Evolutionary conservation across 192 early-diverging fungal species (phyloP), one percentile per base, ranked within the genome.

Genomic region (Podila verticillata): DNA sequence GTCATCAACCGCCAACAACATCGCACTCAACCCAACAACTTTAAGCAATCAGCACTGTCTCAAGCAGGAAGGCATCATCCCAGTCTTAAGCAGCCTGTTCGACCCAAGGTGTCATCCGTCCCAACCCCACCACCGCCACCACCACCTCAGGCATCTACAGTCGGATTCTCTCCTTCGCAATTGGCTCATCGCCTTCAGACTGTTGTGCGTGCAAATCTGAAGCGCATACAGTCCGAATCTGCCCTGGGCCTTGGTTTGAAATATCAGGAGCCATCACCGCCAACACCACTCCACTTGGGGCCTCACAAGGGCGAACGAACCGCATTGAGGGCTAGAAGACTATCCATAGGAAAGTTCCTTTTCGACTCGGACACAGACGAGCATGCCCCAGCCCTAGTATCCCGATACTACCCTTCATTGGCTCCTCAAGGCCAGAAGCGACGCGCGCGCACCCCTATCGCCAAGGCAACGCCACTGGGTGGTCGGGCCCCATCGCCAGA

Each of bases 301-400:
- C 39, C 10, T 15, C 15, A 44, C 39, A 44, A 44, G 39, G 2
- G 39, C 13, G 39, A 44, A 44, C 13, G 39, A 28, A 48, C 70
- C 26, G 77, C 77, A 12, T 51, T 72, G 65, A 64, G 77, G 26
- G 77, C 77, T n/a, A 61, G 77, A 59, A 34, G 77, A 36, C 77
- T 80, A 4, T 72, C 77, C 2, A 63, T 80, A 24, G 77, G 77
- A 3, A 67, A 68, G 29, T 68, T 49, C 24, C 56, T 80, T 29
- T 80, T 80, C 32, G 77, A 80, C 13, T 72, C 77, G 5, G 75
- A 80, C 13, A 72, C 77, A 26, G 77, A 79, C 7, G 68, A 80
- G 48, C 48, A 63, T 47, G 5, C 32, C 0, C 68, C 22, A 19
- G 20, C 0, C 56, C 22, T 6, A 35, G 24, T 35, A 34, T 29